These are phyloP conservation scores for Hylodesmum podocarpum DNA, from an alignment of 306 rosid species.

Conservation along the genomic window DNA sequence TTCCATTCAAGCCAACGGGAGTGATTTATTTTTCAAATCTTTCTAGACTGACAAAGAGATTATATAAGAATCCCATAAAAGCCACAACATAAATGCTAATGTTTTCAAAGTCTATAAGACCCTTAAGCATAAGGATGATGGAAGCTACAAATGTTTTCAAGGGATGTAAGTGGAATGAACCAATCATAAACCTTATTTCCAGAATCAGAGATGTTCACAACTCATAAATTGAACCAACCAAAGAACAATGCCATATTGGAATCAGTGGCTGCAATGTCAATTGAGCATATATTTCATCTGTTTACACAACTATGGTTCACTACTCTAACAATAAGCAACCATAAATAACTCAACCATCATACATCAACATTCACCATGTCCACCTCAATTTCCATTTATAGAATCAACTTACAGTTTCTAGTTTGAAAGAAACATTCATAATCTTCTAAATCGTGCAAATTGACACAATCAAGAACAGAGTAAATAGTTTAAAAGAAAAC, in stretches of 20 bases:
- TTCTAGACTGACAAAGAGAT: conserved; percentile 51
- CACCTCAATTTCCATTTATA: conserved; percentile 25
- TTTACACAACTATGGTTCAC: conserved; percentile 37
- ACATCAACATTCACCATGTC: conserved; percentile 14
- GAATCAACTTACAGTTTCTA: conserved; percentile 4
- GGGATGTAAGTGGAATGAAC: background rate
- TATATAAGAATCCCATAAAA: conserved; percentile 28
- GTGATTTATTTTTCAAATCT: conserved; percentile 74
- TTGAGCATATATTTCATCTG: conserved; percentile 95
- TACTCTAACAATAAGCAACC: background rate
- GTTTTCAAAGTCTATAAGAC: conserved; percentile 15
- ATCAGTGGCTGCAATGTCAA: conserved; percentile 91
- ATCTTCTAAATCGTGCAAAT: background rate
- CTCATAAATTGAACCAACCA: background rate
- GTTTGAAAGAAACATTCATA: background rate
- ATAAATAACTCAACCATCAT: background rate
- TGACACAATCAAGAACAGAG: conserved; percentile 18
- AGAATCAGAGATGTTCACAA: background rate
- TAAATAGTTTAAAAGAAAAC: conserved; percentile 12
- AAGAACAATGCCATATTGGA: conserved; percentile 46
- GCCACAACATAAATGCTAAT: conserved; percentile 13
- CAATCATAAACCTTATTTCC: conserved; percentile 16
- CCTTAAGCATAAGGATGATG: background rate
- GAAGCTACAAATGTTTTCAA: conserved; percentile 15
- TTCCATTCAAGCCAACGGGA: conserved; percentile 78